Percentiles rank a stretch among this genome's conserved stretches.
phyloP scores from a whole-genome alignment of 2,329 filamentous ascomycete genomes.

The Phialophora tarda region DNA sequence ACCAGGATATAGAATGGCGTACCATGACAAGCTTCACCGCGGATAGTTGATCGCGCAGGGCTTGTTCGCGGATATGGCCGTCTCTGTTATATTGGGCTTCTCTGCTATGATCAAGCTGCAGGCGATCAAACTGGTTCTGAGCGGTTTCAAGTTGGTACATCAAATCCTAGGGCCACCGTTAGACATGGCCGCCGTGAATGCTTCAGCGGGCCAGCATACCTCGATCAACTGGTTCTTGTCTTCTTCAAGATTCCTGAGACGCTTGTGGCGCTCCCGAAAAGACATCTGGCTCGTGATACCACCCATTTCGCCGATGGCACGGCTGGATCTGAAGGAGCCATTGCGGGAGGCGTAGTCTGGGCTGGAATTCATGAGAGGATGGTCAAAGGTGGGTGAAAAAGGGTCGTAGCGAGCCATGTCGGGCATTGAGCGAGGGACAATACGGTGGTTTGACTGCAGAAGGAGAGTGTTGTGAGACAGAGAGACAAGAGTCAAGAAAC shows the following conservation, averaged over 20 bases:
- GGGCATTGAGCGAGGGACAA: constrained; percentile 34
- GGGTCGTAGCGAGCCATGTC: constrained; percentile 40
- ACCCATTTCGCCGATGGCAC: constrained; percentile 33
- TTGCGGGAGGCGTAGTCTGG: constrained; percentile 37
- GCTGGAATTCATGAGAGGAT: constrained; percentile 40
- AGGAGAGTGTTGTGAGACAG: constrained; percentile 6
- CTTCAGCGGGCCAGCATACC: constrained; percentile 42
- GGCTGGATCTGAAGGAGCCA: constrained; percentile 32
- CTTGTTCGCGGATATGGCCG: constrained; percentile 54
- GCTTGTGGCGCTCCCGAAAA: constrained; percentile 50
- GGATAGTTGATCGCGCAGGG: constrained; percentile 55
- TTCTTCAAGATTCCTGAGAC: constrained; percentile 52
- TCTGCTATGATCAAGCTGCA: constrained; percentile 52
- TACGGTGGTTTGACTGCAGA: neutral
- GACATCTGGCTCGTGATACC: constrained; percentile 22
- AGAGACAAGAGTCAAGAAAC: constrained; percentile 2
- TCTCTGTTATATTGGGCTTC: constrained; percentile 56
- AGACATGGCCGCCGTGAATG: constrained; percentile 5
- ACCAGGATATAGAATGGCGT: constrained; percentile 27
- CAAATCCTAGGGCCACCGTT: constrained; percentile 48
- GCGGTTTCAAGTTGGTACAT: constrained; percentile 53
- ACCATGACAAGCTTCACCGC: constrained; percentile 55
- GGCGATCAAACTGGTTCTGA: constrained; percentile 45
- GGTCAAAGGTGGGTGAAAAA: constrained; percentile 38
- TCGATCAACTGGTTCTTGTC: constrained; percentile 57